Evolutionary conservation across 1,139 yeast genomes (phyloP).

Genomic region (Spencermartinsiella ligniputridi): DNA sequence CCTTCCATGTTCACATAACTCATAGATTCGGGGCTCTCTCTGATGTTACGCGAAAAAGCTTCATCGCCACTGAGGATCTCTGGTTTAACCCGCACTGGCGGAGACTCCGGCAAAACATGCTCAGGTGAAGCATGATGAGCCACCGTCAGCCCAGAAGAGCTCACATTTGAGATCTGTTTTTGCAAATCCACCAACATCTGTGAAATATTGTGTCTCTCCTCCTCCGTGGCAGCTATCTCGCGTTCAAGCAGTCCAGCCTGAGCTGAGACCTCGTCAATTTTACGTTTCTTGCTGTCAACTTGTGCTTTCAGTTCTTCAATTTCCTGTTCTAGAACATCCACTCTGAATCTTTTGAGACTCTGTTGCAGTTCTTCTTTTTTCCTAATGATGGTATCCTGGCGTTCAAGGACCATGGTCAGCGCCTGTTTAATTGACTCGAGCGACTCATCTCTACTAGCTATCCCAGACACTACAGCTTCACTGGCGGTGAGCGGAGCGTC

Average conservation of each 20-base stretch:
- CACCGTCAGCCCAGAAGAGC: not conserved
- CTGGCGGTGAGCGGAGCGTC: not conserved
- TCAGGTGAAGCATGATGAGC: not conserved
- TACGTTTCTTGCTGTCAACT: slow-evolving; percentile 9
- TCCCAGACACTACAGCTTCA: not conserved
- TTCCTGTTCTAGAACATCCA: slow-evolving; percentile 12
- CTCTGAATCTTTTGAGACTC: slow-evolving; percentile 10
- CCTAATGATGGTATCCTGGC: slow-evolving; percentile 3
- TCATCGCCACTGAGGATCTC: not conserved
- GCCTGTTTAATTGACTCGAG: not conserved
- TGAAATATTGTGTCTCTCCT: not conserved
- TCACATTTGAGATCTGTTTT: not conserved
- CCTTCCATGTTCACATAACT: not conserved
- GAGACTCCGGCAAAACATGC: not conserved
- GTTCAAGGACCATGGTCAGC: not conserved
- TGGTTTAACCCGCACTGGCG: not conserved
- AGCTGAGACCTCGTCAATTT: not conserved
- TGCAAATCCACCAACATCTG: not conserved
- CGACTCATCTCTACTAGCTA: not conserved
- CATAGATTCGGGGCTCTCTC: not conserved
- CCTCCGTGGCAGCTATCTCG: not conserved
- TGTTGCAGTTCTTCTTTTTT: slow-evolving; percentile 10
- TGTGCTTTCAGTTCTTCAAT: slow-evolving; percentile 13
- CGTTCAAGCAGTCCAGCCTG: not conserved
- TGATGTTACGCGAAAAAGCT: not conserved